These are phyloP conservation scores for Pichia sp. DNA, from an alignment of 1,139 yeast genomes.

Conservation along the genomic window DNA sequence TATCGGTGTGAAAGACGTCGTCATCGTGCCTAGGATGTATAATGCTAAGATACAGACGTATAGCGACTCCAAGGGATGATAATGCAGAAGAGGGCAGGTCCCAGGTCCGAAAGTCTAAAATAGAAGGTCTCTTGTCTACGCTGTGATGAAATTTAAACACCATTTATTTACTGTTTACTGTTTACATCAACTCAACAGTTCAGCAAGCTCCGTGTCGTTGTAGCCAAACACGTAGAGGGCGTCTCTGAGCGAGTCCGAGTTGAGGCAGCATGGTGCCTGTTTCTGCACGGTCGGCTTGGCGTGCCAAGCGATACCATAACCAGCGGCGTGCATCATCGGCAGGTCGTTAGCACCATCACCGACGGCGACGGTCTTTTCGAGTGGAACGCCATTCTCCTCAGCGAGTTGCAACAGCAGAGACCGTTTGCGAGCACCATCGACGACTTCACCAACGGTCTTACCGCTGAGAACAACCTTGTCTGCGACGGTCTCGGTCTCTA, in stretches of 20 bases:
- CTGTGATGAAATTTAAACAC: no score
- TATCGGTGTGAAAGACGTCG: no score
- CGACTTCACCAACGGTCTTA: conserved; percentile 62
- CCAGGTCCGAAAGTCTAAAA: no score
- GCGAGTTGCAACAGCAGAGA: conserved; percentile 65
- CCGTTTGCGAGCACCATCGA: conserved; percentile 83
- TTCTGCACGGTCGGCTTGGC: conserved; percentile 90
- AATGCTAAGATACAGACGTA: no score
- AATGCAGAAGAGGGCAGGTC: no score
- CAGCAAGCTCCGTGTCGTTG: conserved; percentile 48
- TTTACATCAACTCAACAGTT: no score
- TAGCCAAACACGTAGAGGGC: conserved; percentile 78
- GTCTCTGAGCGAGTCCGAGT: conserved; percentile 62
- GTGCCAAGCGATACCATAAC: conserved; percentile 95
- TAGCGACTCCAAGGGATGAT: no score
- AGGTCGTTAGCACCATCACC: conserved; percentile 98
- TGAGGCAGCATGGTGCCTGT: conserved; percentile 76
- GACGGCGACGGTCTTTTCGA: conserved; percentile 65
- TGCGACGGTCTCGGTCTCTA: conserved; percentile 46
- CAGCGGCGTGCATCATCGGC: conserved; percentile 87
- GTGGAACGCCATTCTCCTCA: conserved; percentile 47
- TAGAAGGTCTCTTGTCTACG: no score
- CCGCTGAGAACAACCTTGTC: conserved; percentile 51
- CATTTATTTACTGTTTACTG: no score
- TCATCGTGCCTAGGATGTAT: no score